Evolutionary conservation across 306 rosid genomes (phyloP), one percentile per base, ranked within the genome.

Genomic region (Cucurbita pepo): DNA sequence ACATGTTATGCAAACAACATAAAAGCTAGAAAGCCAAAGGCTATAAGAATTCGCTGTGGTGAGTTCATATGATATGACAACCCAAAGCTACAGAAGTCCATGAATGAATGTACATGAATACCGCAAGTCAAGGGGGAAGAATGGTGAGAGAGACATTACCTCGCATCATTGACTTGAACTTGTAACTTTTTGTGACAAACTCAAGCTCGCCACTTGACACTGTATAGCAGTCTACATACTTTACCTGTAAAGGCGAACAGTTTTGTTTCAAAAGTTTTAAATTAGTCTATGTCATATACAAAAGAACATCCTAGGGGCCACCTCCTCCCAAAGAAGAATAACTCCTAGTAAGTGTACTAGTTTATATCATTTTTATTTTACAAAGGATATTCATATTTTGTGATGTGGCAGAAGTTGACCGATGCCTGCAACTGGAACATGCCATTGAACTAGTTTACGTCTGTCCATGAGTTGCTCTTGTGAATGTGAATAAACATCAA

Each of bases 101-200:
- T 34, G 48, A 7, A n/a, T 71, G 75, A 52, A 47, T 21, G 73
- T 48, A 51, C 36, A 11, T 22, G 34, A 38, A 47, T 5, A 82
- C 44, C 16, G 14, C 11, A 74, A 48, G 71, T 34, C 69, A 25
- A 57, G 73, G 53, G 18, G 38, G 38, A 72, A 54, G 71, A 72
- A 52, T 78, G 77, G 72, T 59, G 56, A 75, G 77, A 69, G 76
- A 79, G 77, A 65, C 60, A 52, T 76, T 86, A 94, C 99, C 99
- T 83, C 99, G 90, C 97, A 94, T 91, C 96, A 94, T 94, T 41
- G 99, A 94, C 69, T 89, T 94, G 90, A 94, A 91, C 77, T 81
- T 82, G 82, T 79, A 91, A 72, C 78, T 81, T 64, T 91, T 72
- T 45, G 92, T 81, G 66, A 94, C 95, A 69, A 90, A 79, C 79